A percentile compares a stretch with the other conserved stretches of the same genome.
phyloP scores from a whole-genome alignment of 352 stramenopile genomes.

The Phytophthora lateralis region DNA sequence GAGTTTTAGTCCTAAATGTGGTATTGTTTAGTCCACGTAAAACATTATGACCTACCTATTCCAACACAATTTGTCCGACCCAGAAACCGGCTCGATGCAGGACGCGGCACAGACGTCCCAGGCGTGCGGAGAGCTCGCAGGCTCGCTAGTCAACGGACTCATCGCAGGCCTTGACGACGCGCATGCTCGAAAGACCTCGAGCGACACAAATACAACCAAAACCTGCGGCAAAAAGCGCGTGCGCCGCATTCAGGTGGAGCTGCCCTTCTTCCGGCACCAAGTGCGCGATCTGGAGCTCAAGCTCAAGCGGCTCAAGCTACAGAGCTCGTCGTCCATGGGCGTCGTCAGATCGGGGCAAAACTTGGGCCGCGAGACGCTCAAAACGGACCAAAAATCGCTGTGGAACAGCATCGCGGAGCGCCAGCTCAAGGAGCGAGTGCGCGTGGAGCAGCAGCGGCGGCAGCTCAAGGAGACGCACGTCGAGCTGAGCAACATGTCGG shows the following conservation, averaged over 20 bases:
- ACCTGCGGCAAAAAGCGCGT: constrained; percentile 20
- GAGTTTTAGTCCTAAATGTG: not conserved
- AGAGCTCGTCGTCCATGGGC: not conserved
- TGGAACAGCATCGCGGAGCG: constrained; percentile 35
- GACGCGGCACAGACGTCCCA: constrained; percentile 9
- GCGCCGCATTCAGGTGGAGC: constrained; percentile 31
- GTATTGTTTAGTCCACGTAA: not conserved
- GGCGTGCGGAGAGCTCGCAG: constrained; percentile 4
- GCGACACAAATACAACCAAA: not conserved
- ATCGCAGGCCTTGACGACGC: not conserved
- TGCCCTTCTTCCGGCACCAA: constrained; percentile 37
- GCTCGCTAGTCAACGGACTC: not conserved
- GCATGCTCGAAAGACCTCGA: not conserved
- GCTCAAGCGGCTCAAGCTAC: constrained; percentile 28
- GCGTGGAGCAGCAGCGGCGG: constrained; percentile 18
- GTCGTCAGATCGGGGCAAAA: constrained; percentile 12
- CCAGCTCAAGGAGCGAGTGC: constrained; percentile 35
- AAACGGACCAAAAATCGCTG: constrained; percentile 14
- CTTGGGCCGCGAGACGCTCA: constrained; percentile 5
- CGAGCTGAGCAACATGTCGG: not conserved
- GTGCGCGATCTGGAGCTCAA: constrained; percentile 39
- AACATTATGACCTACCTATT: constrained; percentile 1
- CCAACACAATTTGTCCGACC: constrained; percentile 3
- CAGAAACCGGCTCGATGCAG: constrained; percentile 13
- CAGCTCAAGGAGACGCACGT: constrained; percentile 10